Percentiles rank a stretch among this genome's conserved stretches.
Conservation (phyloP, 176 grass and related monocot genomes). For the Oryza coarctata region DNA sequence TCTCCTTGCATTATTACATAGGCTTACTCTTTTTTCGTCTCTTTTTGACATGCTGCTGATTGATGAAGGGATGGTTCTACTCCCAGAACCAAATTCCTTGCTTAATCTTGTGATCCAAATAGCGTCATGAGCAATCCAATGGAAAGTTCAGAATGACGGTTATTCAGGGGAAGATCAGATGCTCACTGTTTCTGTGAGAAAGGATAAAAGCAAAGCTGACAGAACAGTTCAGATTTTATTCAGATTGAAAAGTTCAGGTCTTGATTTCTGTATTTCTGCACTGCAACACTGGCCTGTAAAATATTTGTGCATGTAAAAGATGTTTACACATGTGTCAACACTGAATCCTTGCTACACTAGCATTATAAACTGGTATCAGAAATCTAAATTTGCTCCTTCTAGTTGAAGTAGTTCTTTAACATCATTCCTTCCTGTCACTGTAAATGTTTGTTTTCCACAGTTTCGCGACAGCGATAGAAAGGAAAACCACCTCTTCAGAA, state of each 20-base stretch:
- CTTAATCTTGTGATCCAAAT: slow-evolving; percentile 25
- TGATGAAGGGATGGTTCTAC: slow-evolving; percentile 10
- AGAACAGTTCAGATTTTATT: neutral
- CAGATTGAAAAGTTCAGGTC: neutral
- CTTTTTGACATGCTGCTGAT: slow-evolving; percentile 14
- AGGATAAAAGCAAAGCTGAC: neutral
- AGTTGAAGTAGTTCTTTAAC: neutral
- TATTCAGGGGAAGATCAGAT: slow-evolving; percentile 28
- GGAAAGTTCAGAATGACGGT: neutral
- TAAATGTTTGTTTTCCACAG: neutral
- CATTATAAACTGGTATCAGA: neutral
- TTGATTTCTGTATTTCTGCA: neutral
- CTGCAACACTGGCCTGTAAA: neutral
- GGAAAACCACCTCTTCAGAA: neutral
- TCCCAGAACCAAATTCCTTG: slow-evolving; percentile 45
- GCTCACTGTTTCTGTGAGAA: slow-evolving; percentile 13
- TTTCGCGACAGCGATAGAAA: neutral
- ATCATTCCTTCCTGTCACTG: neutral
- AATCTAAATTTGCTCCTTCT: neutral
- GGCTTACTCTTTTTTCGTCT: neutral
- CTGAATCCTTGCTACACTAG: neutral
- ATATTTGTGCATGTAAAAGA: neutral
- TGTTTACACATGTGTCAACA: neutral
- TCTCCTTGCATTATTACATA: slow-evolving; percentile 16
- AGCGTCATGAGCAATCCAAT: neutral